These are phyloP conservation scores for Rutidosis leptorrhynchoides DNA, from an alignment of 129 eudicot species.

Conservation along the genomic window DNA sequence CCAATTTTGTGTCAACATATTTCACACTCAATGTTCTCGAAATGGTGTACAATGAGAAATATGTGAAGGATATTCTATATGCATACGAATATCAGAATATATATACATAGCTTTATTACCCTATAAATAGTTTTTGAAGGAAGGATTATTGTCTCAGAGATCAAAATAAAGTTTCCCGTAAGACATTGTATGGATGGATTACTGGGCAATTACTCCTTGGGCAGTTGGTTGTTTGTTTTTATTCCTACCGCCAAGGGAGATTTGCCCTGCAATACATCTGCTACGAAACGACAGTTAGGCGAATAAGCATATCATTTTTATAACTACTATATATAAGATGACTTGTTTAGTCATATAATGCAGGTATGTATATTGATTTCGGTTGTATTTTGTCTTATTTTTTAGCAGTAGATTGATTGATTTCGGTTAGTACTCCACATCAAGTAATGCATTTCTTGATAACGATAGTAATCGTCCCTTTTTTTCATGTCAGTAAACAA, in stretches of 20 bases:
- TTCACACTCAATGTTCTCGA: slow-evolving; percentile 9
- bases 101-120: slow-evolving; percentile 1
- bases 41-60: neutral
- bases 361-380: no score
- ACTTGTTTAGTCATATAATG: no score
- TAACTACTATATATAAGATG: no score
- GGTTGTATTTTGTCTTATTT: no score
- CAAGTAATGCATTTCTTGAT: no score
- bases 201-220: slow-evolving; percentile 22
- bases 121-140: slow-evolving; percentile 16
- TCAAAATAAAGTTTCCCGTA: neutral
- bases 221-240: neutral
- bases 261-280: slow-evolving; percentile 30
- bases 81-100: slow-evolving; percentile 15
- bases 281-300: neutral
- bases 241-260: slow-evolving; percentile 30
- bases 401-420: no score
- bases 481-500: no score
- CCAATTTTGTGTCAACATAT: neutral
- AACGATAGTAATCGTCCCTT: no score
- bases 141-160: neutral
- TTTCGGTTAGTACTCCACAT: no score
- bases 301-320: no score
- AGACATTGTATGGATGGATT: slow-evolving; percentile 8
- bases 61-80: slow-evolving; percentile 27